Evolutionary conservation across 1,284 basidiomycete species (phyloP).

Genomic region (Rhodotorula sp.): DNA sequence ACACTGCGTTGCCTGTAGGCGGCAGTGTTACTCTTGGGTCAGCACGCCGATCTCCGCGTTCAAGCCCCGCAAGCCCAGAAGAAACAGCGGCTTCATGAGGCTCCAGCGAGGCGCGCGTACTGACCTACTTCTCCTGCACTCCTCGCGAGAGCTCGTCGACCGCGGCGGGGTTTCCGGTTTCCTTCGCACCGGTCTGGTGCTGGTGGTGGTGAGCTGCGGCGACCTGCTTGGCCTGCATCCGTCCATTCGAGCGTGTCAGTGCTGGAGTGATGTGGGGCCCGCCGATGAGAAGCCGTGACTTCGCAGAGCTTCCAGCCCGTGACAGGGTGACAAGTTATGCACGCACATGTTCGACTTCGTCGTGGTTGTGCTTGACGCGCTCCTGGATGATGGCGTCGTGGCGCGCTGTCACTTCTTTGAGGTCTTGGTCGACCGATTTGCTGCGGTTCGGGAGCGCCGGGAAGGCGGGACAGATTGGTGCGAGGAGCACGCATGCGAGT

Average conservation of each 20-base stretch:
- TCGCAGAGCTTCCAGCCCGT: background rate
- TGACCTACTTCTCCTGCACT: slow-evolving; percentile 9
- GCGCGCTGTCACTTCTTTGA: background rate
- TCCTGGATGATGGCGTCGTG: slow-evolving; percentile 3
- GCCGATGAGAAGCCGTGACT: background rate
- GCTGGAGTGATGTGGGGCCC: too few species aligned
- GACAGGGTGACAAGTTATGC: background rate
- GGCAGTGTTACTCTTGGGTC: background rate
- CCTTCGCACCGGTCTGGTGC: too few species aligned
- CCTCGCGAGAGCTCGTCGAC: slow-evolving; percentile 1
- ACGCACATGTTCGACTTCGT: slow-evolving; percentile 12
- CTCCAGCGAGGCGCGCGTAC: background rate
- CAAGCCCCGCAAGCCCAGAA: background rate
- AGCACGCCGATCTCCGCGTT: background rate
- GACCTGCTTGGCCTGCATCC: slow-evolving; percentile 4
- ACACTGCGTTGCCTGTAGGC: background rate
- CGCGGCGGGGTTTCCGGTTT: too few species aligned
- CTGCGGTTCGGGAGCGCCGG: background rate
- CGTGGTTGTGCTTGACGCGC: slow-evolving; percentile 3
- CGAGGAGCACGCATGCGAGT: background rate
- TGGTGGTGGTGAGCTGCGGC: slow-evolving; percentile 1
- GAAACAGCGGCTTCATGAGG: background rate
- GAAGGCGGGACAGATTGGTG: background rate
- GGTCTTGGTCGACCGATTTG: slow-evolving; percentile 12
- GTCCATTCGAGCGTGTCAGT: background rate